Evolutionary conservation across 2,329 filamentous ascomycete species (phyloP).

Genomic region (Escovopsis sp.): DNA sequence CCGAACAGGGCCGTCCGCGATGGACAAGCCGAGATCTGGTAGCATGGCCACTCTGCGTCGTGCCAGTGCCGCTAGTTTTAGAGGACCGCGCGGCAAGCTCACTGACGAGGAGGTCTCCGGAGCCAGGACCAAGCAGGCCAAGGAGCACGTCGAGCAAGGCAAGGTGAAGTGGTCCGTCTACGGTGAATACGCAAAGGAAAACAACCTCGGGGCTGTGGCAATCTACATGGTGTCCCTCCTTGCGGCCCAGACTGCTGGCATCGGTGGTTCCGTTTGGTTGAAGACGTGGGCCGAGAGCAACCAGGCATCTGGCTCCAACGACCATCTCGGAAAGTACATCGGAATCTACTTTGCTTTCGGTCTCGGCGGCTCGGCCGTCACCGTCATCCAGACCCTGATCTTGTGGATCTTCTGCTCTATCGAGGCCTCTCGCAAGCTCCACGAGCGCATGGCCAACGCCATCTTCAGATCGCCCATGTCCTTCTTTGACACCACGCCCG

Average conservation of each 20-base stretch:
- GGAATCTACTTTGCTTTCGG: constrained; percentile 94
- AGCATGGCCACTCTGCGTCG: constrained; percentile 74
- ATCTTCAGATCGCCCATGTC: constrained; percentile 98
- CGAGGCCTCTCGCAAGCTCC: constrained; percentile 90
- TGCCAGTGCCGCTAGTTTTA: constrained; percentile 84
- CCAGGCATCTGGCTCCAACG: constrained; percentile 50
- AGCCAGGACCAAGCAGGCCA: constrained; percentile 66
- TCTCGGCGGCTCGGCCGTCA: constrained; percentile 68
- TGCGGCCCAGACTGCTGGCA: constrained; percentile 65
- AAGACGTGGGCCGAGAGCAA: constrained; percentile 86
- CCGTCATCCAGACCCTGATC: constrained; percentile 83
- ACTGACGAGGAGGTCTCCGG: constrained; percentile 67
- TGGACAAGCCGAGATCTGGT: constrained; percentile 42
- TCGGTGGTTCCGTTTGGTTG: constrained; percentile 82
- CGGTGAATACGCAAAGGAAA: constrained; percentile 84
- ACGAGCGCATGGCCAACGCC: constrained; percentile 92
- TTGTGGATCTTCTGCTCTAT: constrained; percentile 99
- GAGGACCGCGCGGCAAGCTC: constrained; percentile 68
- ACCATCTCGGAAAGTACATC: constrained; percentile 74
- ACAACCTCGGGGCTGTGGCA: constrained; percentile 69
- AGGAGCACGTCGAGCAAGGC: constrained; percentile 84
- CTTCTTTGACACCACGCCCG: constrained; percentile 95
- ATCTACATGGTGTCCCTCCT: constrained; percentile 69
- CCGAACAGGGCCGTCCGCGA: constrained; percentile 33
- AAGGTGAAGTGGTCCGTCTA: constrained; percentile 97